Conservation (phyloP, 2,329 filamentous ascomycete genomes). For the Aspergillus aculeatus region DNA sequence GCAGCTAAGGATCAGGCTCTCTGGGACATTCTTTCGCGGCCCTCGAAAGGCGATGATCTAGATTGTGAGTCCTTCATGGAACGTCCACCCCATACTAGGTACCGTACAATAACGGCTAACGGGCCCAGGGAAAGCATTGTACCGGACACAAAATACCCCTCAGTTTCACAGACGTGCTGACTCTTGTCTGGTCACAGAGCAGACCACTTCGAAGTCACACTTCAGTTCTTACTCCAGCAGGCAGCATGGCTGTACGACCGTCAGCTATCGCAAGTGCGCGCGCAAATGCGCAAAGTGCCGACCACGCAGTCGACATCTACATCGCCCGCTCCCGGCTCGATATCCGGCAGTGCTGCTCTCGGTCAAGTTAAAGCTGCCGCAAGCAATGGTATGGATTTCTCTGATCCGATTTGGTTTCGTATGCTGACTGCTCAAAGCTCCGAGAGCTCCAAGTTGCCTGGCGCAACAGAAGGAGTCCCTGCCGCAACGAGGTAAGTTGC, state of each 20-base stretch:
- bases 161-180: neutral
- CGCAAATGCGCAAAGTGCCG: slow-evolving; percentile 73
- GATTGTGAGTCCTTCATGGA: slow-evolving; percentile 62
- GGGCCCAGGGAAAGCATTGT: slow-evolving; percentile 71
- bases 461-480: slow-evolving; percentile 32
- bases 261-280: slow-evolving; percentile 84
- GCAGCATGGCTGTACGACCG: slow-evolving; percentile 91
- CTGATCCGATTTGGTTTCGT: neutral
- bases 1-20: slow-evolving; percentile 79
- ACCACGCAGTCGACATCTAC: slow-evolving; percentile 42
- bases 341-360: slow-evolving; percentile 42
- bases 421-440: slow-evolving; percentile 30
- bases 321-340: slow-evolving; percentile 44
- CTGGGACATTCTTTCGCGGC: slow-evolving; percentile 85
- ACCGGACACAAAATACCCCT: slow-evolving; percentile 23
- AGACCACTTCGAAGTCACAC: slow-evolving; percentile 74
- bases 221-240: slow-evolving; percentile 87
- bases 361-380: slow-evolving; percentile 29
- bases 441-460: slow-evolving; percentile 39
- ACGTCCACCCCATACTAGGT: neutral
- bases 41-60: slow-evolving; percentile 74
- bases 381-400: neutral
- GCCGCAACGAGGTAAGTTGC: slow-evolving; percentile 28
- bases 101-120: slow-evolving; percentile 9
- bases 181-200: slow-evolving; percentile 51